A percentile compares a stretch with the other conserved stretches of the same genome.
Evolutionary conservation across 352 stramenopile genomes (phyloP).

Genomic region (Plasmopara viticola): DNA sequence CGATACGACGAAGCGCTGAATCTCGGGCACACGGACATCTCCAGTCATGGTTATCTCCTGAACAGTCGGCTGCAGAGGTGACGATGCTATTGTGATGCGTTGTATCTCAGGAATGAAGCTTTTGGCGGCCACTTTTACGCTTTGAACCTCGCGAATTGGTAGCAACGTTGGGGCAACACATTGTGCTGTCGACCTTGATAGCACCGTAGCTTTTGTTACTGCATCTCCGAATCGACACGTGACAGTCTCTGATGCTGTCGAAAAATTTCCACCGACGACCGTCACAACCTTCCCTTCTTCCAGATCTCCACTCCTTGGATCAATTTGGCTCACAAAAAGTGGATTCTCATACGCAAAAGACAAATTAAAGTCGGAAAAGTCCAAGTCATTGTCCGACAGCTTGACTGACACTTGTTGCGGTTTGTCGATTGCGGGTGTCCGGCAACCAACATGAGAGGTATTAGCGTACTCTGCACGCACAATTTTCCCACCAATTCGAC

Average conservation of each 20-base stretch:
- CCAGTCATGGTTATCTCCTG: slow-evolving; percentile 30
- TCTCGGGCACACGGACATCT: slow-evolving; percentile 28
- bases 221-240: slow-evolving; percentile 86
- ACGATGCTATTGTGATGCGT: slow-evolving; percentile 36
- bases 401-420: slow-evolving; percentile 31
- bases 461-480: slow-evolving; percentile 46
- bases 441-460: slow-evolving; percentile 46
- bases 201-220: slow-evolving; percentile 51
- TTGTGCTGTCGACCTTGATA: slow-evolving; percentile 52
- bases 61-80: slow-evolving; percentile 32
- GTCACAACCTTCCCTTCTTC: slow-evolving; percentile 47
- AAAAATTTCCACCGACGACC: slow-evolving; percentile 58
- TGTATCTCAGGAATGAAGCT: slow-evolving; percentile 49
- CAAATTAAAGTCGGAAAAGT: slow-evolving; percentile 45
- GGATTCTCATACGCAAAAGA: slow-evolving; percentile 48
- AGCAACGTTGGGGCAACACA: slow-evolving; percentile 64
- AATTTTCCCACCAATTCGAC: slow-evolving; percentile 41
- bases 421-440: slow-evolving; percentile 30
- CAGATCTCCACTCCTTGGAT: slow-evolving; percentile 57
- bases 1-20: slow-evolving; percentile 45
- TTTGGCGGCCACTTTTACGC: slow-evolving; percentile 46
- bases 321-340: slow-evolving; percentile 48
- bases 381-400: slow-evolving; percentile 49
- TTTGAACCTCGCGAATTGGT: slow-evolving; percentile 76
- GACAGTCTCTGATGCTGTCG: slow-evolving; percentile 34